Evolutionary conservation across 495 filamentous ascomycete species (phyloP), one percentile per base, ranked within the genome.

Genomic region (Penicillium malachiteum): DNA sequence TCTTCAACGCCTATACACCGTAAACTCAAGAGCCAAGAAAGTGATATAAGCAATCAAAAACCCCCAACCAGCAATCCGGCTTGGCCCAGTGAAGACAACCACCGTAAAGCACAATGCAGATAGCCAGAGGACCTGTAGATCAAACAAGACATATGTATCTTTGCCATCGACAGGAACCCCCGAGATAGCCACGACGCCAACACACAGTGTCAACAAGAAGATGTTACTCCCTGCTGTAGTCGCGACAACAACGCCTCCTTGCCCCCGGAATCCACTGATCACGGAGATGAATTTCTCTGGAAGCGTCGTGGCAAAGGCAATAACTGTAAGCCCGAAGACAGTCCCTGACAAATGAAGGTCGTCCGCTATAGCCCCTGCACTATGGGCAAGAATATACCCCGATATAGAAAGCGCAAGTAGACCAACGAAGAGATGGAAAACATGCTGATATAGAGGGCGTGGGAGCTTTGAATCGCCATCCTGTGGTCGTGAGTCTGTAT

Each of bases 171-270:
- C 21, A 26, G 21, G 21, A 26, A 26, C 4, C 4, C 21, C 21
- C 21, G 21, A 26, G 4, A 26, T 26, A 26, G 73, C 70, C 11
- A 76, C 38, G 30, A 81, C 56, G 5, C 81, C 81, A 18, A 75
- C 57, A 56, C 80, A 84, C 5, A 83, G 63, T 0, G 78, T 78
- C 7, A 83, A 57, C 35, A 84, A 65, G 59, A 84, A 82, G 14
- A 82, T 77, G 49, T 84, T 84, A 52, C 75, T 79, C 14, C 81
- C 80, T 26, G 75, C 81, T 10, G 78, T 81, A 30, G 71, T 80
- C 3, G 80, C 81, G 48, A 81, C 76, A 21, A 84, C 47, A 49
- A 83, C 79, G 3, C 80, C 78, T 1, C 63, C 58, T 17, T 82
- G 74, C 1, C 75, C 73, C 1, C 77, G 69, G 2, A 48, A 56